Evolutionary conservation across 1,139 yeast species (phyloP), one percentile per base, ranked within the genome.

Genomic region (Suhomyces anneliseae): DNA sequence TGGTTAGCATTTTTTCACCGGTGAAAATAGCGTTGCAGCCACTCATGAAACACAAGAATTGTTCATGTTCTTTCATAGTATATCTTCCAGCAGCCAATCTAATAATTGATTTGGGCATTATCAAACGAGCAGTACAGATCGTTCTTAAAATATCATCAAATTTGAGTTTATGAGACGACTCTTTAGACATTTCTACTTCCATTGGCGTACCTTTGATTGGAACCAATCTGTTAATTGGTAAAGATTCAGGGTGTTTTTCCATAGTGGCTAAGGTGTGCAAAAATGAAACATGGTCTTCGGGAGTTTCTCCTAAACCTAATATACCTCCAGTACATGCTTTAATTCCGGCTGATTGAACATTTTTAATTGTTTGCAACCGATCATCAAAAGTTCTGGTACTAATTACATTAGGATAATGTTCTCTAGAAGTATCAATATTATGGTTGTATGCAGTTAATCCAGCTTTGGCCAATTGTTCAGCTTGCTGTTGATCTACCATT

Each of bases 381-480:
- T 87, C 93, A 59, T 87, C 92, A 56, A 78, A 87, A 12, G 79
- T 60, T 58, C 95, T 73, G 1, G 93, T 84, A 6, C 89, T 71
- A 49, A 87, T 85, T 7, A 87, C 84, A 19, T 76, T 81, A 27
- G 89, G 86, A 57, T 87, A 87, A 59, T 84, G 87, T 56, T 86
- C 90, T 57, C 90, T 75, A 0, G 92, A 85, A 3, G 95, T 87
- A 59, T 87, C 95, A 48, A 87, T 79, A 60, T 87, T 87, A 65
- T 87, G 95, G 61, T 87, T 87, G 62, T 87, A 87, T 1, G 95
- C 95, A 9, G 95, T 87, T 44, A 87, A 70, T 0, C 95, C 93
- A 1, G 89, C 79, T n/a, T 79, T 77, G 44, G 82, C 80, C 51
- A 87, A 72, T 34, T 66, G 71, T 37, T 70, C 61, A 2, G 87